Evolutionary conservation across 2,329 filamentous ascomycete genomes (phyloP).

Genomic region (Fusarium proliferatum): DNA sequence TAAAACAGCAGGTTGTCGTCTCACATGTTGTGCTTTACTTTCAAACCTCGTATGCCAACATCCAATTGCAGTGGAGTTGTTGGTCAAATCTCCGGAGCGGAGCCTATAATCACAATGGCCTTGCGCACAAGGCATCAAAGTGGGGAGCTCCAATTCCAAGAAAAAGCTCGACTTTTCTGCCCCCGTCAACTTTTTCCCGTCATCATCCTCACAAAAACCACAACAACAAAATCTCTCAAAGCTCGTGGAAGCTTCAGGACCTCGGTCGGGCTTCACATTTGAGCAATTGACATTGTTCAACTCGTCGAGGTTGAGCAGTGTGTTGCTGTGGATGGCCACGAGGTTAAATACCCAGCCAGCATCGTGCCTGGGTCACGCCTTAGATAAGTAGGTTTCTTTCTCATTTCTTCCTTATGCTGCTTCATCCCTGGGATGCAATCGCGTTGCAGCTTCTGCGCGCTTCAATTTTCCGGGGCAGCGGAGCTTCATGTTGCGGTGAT

Average conservation of each 20-base stretch:
- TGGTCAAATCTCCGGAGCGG: constrained; percentile 8
- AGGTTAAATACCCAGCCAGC: constrained; percentile 39
- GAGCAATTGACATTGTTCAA: constrained; percentile 34
- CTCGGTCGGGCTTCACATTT: constrained; percentile 30
- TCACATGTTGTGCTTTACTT: background rate
- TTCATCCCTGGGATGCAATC: background rate
- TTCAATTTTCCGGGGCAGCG: background rate
- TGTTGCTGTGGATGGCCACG: constrained; percentile 44
- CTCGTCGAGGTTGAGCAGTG: constrained; percentile 30
- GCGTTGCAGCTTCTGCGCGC: background rate
- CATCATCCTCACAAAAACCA: constrained; percentile 30
- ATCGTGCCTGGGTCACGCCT: constrained; percentile 46
- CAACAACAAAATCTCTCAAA: constrained; percentile 19
- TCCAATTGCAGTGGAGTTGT: background rate
- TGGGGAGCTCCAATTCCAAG: constrained; percentile 43
- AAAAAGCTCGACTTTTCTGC: constrained; percentile 40
- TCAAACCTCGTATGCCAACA: background rate
- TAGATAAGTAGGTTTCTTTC: constrained; percentile 45
- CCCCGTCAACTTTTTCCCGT: constrained; percentile 20
- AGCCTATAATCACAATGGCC: constrained; percentile 22
- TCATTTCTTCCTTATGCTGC: background rate
- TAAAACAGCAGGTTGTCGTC: background rate
- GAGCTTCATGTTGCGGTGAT: constrained; percentile 61
- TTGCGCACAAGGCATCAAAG: constrained; percentile 49
- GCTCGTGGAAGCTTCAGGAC: constrained; percentile 20